Evolutionary conservation across 169 alveolate genomes (phyloP), one percentile per base, ranked within the genome.

Genomic region (Plasmodium gonderi): DNA sequence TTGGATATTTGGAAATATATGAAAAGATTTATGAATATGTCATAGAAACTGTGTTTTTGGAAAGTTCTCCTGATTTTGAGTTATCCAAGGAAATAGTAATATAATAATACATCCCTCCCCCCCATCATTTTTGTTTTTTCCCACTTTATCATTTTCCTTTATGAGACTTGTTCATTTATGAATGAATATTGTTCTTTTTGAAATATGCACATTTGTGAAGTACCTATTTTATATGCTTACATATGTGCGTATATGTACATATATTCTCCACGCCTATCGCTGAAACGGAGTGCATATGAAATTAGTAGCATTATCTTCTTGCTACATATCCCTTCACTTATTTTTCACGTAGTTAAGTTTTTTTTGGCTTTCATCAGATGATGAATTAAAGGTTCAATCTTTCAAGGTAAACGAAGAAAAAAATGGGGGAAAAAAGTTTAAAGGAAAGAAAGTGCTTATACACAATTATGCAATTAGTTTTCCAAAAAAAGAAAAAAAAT

Each of bases 11-110:
- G 64, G 83, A 72, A 42, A 51, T 85, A 75, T 85, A 85, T 60
- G 69, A 85, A 9, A 51, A 49, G 31, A 85, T 75, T 85, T 85
- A 74, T 75, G 79, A 85, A 75, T 17, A 49, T 47, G 20, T 31
- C 20, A 85, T 85, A 51, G 64, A 54, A 12, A 75, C 38, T 76
- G 0, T 85, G 23, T 85, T 85, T 74, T 74, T 72, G 23, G 87
- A 85, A 42, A 74, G 44, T 49, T 12, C 20, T 23, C 31, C 8
- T 40, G n/a, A 20, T 85, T 85, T 85, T 44, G 92, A 85, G 45
- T 23, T 75, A 74, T 85, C 87, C 7, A 72, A 54, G 47, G 87
- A 85, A 64, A 69, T 85, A 54, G 92, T 85, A 85, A 85, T 33
- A 60, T 23, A 60, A 20, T 60, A 60, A n/a, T 36, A 60, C 72